A percentile compares a stretch with the other conserved stretches of the same genome.
These are phyloP conservation scores for Cyberlindnera euphorbiae DNA, from an alignment of 805 yeast genomes.

Conservation along the genomic window DNA sequence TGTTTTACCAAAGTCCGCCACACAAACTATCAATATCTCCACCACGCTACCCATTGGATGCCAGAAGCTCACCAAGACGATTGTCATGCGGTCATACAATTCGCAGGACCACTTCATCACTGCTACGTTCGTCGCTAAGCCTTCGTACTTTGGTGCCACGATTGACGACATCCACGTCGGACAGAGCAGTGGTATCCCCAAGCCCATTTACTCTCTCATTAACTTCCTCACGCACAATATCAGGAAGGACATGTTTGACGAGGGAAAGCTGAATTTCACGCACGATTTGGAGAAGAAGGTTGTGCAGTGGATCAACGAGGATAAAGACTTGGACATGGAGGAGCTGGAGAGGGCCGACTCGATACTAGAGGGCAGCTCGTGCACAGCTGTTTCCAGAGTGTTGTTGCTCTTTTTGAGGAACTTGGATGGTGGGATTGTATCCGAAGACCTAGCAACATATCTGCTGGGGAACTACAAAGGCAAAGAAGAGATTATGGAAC, in stretches of 20 bases:
- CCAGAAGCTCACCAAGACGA: conserved; percentile 19
- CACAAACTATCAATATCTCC: conserved; percentile 19
- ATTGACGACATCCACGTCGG: conserved; percentile 25
- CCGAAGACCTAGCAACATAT: conserved; percentile 27
- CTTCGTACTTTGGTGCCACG: conserved; percentile 29
- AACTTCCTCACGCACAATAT: conserved; percentile 26
- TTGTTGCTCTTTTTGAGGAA: conserved; percentile 28
- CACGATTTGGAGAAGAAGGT: conserved; percentile 21
- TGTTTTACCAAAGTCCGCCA: conserved; percentile 26
- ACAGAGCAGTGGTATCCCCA: conserved; percentile 29
- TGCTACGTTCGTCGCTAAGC: conserved; percentile 22
- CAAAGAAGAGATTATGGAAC: conserved; percentile 27
- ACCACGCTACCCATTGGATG: conserved; percentile 27
- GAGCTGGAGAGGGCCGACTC: conserved; percentile 17
- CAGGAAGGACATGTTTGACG: conserved; percentile 25
- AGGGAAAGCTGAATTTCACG: conserved; percentile 16
- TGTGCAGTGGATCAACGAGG: conserved; percentile 20
- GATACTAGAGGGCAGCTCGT: conserved; percentile 18
- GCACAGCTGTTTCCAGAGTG: conserved; percentile 26
- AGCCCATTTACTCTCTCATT: conserved; percentile 27
- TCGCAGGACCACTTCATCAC: conserved; percentile 30
- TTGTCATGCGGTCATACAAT: conserved; percentile 26
- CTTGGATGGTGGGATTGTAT: conserved; percentile 38
- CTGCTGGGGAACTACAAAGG: conserved; percentile 22
- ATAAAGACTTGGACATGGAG: conserved; percentile 16